Conservation (phyloP, 2,329 filamentous ascomycete genomes). For the Fusarium miscanthi region DNA sequence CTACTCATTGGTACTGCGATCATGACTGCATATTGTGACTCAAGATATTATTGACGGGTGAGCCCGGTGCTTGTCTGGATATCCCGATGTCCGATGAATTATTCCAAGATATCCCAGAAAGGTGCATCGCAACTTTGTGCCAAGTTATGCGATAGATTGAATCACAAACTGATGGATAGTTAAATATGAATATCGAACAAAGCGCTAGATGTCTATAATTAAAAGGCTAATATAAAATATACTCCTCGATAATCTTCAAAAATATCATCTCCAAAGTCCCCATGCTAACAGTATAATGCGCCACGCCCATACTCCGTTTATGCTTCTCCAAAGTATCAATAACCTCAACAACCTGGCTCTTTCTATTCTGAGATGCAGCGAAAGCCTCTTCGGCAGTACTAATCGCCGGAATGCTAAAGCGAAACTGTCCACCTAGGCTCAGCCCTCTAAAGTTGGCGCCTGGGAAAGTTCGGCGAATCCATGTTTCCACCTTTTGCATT, state of each 20-base stretch:
- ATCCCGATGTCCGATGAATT: not conserved
- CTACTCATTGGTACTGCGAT: accelerated
- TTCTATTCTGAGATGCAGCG: not conserved
- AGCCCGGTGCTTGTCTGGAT: not conserved
- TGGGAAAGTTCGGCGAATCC: not conserved
- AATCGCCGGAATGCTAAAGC: not conserved
- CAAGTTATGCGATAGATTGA: not conserved
- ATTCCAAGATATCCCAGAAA: accelerated
- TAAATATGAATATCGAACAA: accelerated
- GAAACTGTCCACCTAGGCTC: not conserved
- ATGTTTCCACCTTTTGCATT: not conserved
- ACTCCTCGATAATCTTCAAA: not conserved
- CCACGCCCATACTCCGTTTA: not conserved
- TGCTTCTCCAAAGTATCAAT: not conserved
- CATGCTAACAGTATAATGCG: constrained; percentile 3
- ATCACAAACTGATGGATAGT: accelerated
- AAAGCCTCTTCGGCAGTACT: not conserved
- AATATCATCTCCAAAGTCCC: constrained; percentile 7
- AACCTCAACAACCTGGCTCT: not conserved
- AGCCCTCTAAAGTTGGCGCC: not conserved
- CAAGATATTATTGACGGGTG: not conserved
- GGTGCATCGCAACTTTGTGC: too few species aligned
- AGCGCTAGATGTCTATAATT: not conserved
- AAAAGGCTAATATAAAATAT: not conserved
- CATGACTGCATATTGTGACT: not conserved